A percentile compares a stretch with the other conserved stretches of the same genome.
phyloP scores from a whole-genome alignment of 1,139 yeast species.

The Taphrina betulina region DNA sequence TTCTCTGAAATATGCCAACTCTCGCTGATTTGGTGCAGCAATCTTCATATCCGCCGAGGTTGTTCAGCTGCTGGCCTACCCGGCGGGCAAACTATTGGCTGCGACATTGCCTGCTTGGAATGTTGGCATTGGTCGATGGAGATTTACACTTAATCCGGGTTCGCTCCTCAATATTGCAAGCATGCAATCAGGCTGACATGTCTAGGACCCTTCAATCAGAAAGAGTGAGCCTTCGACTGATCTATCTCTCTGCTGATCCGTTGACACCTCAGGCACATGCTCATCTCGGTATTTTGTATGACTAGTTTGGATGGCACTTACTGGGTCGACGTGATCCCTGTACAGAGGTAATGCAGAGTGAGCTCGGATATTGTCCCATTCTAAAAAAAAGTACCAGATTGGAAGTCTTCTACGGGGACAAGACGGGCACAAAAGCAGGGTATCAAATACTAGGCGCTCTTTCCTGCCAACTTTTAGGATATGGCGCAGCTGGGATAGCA shows the following conservation, averaged over 20 bases:
- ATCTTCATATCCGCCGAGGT: constrained; percentile 57
- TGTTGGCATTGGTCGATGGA: constrained; percentile 47
- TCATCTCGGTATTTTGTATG: constrained; percentile 42
- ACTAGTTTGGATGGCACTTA: too few species aligned
- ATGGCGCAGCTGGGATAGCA: constrained; percentile 63
- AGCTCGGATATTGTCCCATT: too few species aligned
- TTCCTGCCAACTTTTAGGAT: constrained; percentile 51
- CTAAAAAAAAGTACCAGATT: too few species aligned
- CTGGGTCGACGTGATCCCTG: too few species aligned
- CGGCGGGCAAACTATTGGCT: constrained; percentile 51
- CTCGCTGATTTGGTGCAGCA: constrained; percentile 56
- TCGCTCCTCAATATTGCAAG: too few species aligned
- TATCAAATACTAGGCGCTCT: constrained; percentile 55
- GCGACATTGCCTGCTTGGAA: constrained; percentile 53
- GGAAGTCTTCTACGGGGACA: constrained; percentile 58
- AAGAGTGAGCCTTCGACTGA: constrained; percentile 56
- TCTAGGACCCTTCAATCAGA: constrained; percentile 65
- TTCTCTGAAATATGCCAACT: constrained; percentile 59
- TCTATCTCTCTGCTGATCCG: background rate
- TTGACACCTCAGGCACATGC: constrained; percentile 2
- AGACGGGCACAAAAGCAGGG: constrained; percentile 45
- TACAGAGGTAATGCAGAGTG: too few species aligned
- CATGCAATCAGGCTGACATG: too few species aligned
- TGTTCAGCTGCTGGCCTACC: constrained; percentile 51
- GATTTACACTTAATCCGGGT: constrained; percentile 54